Conservation (phyloP, 129 eudicot species). For the Escallonia rubra region DNA sequence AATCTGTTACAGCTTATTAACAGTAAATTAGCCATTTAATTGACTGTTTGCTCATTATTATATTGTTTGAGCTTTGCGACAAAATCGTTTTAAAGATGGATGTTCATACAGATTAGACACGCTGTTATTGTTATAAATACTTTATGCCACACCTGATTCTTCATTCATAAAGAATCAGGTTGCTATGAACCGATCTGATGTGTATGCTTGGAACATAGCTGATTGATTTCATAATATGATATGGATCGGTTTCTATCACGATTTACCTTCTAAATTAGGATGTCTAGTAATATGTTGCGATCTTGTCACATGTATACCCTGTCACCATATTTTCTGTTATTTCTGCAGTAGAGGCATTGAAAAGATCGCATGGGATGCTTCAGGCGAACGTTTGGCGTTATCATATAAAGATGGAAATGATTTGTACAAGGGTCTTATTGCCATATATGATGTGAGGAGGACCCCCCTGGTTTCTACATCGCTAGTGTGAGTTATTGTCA, state of each 20-base stretch:
- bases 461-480: slow-evolving; percentile 74
- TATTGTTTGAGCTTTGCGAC: too few relatives aligned
- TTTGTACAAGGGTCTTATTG: slow-evolving; percentile 74
- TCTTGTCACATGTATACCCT: background rate
- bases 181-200: too few relatives aligned
- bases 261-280: background rate
- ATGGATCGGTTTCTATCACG: background rate
- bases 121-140: too few relatives aligned
- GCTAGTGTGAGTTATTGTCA: slow-evolving; percentile 51
- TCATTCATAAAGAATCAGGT: too few relatives aligned
- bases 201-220: background rate
- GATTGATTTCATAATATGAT: background rate
- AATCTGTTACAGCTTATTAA: too few relatives aligned
- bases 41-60: too few relatives aligned
- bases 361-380: slow-evolving; percentile 98
- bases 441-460: slow-evolving; percentile 82
- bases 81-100: too few relatives aligned
- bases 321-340: slow-evolving; percentile 3
- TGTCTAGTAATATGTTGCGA: background rate
- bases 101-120: too few relatives aligned
- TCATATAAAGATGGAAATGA: slow-evolving; percentile 90
- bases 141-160: too few relatives aligned
- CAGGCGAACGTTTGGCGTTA: slow-evolving; percentile 92
- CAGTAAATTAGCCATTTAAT: too few relatives aligned
- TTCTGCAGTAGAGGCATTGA: slow-evolving; percentile 68